Conservation (phyloP, 2,329 filamentous ascomycete genomes). For the Hypoxylon sp. region DNA sequence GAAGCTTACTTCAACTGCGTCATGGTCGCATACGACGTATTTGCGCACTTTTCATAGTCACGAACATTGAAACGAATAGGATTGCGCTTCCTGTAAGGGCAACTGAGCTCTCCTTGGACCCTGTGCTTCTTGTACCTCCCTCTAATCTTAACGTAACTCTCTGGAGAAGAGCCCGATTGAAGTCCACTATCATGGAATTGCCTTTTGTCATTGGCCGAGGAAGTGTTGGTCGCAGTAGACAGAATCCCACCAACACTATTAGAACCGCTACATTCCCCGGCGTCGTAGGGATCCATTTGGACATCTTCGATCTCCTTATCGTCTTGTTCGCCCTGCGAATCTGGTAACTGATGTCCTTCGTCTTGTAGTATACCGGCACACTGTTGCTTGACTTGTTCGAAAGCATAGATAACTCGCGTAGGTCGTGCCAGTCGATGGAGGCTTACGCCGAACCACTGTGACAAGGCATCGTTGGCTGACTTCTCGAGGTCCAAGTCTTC, state of each 20-base stretch:
- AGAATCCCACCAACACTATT: background rate
- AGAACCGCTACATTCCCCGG: conserved; percentile 14
- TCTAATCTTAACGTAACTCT: conserved; percentile 8
- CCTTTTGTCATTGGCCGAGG: background rate
- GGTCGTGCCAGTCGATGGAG: conserved; percentile 27
- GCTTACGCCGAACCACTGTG: conserved; percentile 37
- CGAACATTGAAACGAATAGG: conserved; percentile 37
- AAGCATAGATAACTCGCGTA: conserved; percentile 28
- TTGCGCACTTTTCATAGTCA: conserved; percentile 34
- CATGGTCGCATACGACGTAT: conserved; percentile 31
- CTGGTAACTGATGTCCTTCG: conserved; percentile 28
- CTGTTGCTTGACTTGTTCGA: conserved; percentile 28
- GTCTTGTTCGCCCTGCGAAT: conserved; percentile 6
- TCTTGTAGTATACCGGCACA: conserved; percentile 35
- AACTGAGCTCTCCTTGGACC: conserved; percentile 19
- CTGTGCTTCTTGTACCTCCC: conserved; percentile 22
- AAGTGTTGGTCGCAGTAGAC: background rate
- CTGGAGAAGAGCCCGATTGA: conserved; percentile 5
- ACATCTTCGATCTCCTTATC: background rate
- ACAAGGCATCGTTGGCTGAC: conserved; percentile 30
- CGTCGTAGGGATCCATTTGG: conserved; percentile 27
- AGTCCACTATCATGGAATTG: background rate
- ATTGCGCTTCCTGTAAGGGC: conserved; percentile 39
- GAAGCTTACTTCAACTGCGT: conserved; percentile 33
- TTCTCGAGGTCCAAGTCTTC: conserved; percentile 38